A percentile compares a stretch with the other conserved stretches of the same genome.
These are phyloP conservation scores for Gossypium raimondii DNA, from an alignment of 345 rosid genomes.

Conservation along the genomic window DNA sequence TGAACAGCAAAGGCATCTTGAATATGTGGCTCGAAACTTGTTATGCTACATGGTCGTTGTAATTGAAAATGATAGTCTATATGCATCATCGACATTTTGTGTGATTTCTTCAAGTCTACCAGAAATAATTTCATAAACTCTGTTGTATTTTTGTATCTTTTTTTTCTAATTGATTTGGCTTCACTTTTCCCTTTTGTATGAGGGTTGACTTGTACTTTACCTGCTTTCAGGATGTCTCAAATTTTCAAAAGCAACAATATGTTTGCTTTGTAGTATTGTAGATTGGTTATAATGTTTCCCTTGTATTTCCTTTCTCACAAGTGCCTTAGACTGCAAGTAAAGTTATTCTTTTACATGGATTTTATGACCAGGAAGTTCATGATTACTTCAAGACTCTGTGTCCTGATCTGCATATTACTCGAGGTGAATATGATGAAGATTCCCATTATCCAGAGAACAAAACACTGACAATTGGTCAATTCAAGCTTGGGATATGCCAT, in stretches of 20 bases:
- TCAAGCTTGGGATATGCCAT: slow-evolving; percentile 88
- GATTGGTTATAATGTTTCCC: neutral
- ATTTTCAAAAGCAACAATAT: too few species aligned
- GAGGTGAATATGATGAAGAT: slow-evolving; percentile 91
- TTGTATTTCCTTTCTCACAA: neutral
- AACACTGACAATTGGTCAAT: slow-evolving; percentile 64
- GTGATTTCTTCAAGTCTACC: neutral
- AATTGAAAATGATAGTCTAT: neutral
- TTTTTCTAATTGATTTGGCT: neutral
- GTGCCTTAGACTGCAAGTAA: neutral
- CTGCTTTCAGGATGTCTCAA: too few species aligned
- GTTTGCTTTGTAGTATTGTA: too few species aligned
- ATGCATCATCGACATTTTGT: neutral
- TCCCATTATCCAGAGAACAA: slow-evolving; percentile 46
- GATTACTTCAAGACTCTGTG: slow-evolving; percentile 89
- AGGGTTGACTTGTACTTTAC: too few species aligned
- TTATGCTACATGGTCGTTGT: neutral
- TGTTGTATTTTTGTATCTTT: neutral
- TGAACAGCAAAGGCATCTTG: neutral
- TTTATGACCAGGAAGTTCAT: slow-evolving; percentile 63
- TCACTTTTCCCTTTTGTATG: neutral
- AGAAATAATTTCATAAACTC: neutral
- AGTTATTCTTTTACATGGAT: neutral
- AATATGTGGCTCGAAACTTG: neutral
- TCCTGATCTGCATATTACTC: slow-evolving; percentile 78